phyloP scores from a whole-genome alignment of 306 rosid species.

The Nissolia schottii region DNA sequence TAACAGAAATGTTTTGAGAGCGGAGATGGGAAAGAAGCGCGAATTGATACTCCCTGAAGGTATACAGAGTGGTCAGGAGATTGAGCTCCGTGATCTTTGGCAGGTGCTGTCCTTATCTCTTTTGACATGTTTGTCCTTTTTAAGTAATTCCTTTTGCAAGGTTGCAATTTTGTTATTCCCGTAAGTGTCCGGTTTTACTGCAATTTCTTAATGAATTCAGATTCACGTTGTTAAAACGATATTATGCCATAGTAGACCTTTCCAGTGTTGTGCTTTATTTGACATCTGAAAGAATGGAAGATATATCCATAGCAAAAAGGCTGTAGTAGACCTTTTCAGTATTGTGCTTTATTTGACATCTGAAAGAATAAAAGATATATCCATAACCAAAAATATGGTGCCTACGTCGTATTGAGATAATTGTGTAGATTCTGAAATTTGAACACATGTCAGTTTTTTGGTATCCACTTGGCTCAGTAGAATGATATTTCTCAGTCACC shows the following conservation, averaged over 20 bases:
- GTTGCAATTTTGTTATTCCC: not conserved
- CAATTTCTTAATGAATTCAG: not conserved
- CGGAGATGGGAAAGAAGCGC: constrained; percentile 81
- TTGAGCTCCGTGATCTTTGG: constrained; percentile 91
- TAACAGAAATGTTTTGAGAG: constrained; percentile 52
- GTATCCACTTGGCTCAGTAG: constrained; percentile 13
- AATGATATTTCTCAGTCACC: not conserved
- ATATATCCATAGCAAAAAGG: not conserved
- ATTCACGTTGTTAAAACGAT: constrained; percentile 12
- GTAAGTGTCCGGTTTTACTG: not conserved
- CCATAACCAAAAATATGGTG: not conserved
- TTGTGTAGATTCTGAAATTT: not conserved
- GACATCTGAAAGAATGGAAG: not conserved
- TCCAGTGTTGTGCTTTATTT: not conserved
- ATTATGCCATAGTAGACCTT: not conserved
- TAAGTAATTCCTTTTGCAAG: not conserved
- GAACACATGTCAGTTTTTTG: not conserved
- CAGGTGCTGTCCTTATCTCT: constrained; percentile 54
- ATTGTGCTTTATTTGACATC: not conserved
- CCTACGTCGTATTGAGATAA: not conserved
- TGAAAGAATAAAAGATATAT: not conserved
- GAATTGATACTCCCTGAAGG: constrained; percentile 51
- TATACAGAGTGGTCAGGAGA: constrained; percentile 56
- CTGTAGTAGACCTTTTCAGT: not conserved
- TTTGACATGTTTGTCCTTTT: not conserved